phyloP scores from a whole-genome alignment of 1,284 basidiomycete genomes.

The Rhodotorula sp. region DNA sequence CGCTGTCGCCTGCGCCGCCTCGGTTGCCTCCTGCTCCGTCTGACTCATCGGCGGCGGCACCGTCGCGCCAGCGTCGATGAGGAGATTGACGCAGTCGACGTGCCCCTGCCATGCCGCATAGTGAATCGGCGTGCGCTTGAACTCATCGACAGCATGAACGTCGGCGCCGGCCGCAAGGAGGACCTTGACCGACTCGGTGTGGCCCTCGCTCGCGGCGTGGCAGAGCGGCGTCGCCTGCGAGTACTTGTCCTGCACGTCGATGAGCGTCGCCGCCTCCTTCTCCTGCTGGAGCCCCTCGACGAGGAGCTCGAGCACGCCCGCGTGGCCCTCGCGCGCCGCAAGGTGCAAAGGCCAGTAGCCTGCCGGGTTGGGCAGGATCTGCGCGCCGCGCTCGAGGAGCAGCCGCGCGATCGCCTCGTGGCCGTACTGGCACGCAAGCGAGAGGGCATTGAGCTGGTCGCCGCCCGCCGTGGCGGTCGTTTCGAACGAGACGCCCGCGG shows the following conservation, averaged over 20 bases:
- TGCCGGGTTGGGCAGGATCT: slow-evolving; percentile 81
- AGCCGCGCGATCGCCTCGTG: slow-evolving; percentile 80
- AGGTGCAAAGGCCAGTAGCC: slow-evolving; percentile 96
- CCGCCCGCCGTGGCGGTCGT: slow-evolving; percentile 57
- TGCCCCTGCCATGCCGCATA: slow-evolving; percentile 99
- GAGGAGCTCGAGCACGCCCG: slow-evolving; percentile 77
- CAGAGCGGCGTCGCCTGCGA: slow-evolving; percentile 98
- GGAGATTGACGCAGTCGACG: slow-evolving; percentile 69
- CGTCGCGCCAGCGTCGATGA: slow-evolving; percentile 61
- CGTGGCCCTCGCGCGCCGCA: slow-evolving; percentile 94
- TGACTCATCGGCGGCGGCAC: not conserved
- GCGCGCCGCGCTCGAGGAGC: slow-evolving; percentile 74
- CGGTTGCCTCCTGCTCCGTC: not conserved
- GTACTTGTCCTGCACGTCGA: slow-evolving; percentile 92
- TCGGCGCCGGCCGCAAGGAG: slow-evolving; percentile 78
- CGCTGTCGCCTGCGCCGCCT: slow-evolving; percentile 20
- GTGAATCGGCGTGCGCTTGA: slow-evolving; percentile 81
- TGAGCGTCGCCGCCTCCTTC: slow-evolving; percentile 49
- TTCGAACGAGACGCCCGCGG: slow-evolving; percentile 61
- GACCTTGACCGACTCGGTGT: slow-evolving; percentile 70
- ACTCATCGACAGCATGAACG: slow-evolving; percentile 76
- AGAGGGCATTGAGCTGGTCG: slow-evolving; percentile 77
- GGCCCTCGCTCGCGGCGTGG: slow-evolving; percentile 90
- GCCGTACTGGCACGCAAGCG: slow-evolving; percentile 86
- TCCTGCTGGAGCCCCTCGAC: slow-evolving; percentile 60